Evolutionary conservation across 495 filamentous ascomycete species (phyloP), one percentile per base, ranked within the genome.

Genomic region (Hypoxylon fragiforme): DNA sequence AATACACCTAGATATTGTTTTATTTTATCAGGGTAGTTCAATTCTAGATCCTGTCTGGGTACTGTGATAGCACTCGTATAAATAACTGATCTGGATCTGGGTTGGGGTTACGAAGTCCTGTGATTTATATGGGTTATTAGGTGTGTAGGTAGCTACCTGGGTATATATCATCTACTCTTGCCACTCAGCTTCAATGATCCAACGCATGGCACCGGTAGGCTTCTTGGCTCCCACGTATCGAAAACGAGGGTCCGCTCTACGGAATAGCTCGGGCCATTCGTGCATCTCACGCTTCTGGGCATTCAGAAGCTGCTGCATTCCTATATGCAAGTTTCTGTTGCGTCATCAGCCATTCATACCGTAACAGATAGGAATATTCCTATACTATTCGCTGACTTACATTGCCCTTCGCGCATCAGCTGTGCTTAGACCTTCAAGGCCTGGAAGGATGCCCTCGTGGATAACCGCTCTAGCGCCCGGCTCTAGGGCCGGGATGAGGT

Each of bases 401-500:
- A 57, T 60, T 14, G 38, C 52, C 44, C 47, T 56, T 42, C 45
- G 48, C 2, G 53, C 58, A 12, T 62, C 53, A 12, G 40, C 34
- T 26, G 44, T 54, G 18, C 42, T 28, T 14, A 63, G 45, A 7
- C 9, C 42, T 34, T 64, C 52, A 1, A 63, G 53, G 35, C 45
- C 54, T 2, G 74, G 68, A 7, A 80, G 30, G 6, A 73, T 63
- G 12, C 51, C 51, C 41, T 81, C 81, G 21, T 68, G 66, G 6
- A 82, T 65, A 2, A 82, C 22, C 5, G 80, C 52, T 46, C 68
- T 62, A 0, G 67, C 63, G 0, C 62, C 67, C 3, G 45, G 36
- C 35, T 67, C 70, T 57, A 83, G 45, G 3, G 71, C 73, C 0
- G 70, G 67, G 3, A 77, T 43, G 1, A 79, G 52, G 11, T 71